These are phyloP conservation scores for Colletotrichum chlorophyti DNA, from an alignment of 2,329 filamentous ascomycete species.

Conservation along the genomic window DNA sequence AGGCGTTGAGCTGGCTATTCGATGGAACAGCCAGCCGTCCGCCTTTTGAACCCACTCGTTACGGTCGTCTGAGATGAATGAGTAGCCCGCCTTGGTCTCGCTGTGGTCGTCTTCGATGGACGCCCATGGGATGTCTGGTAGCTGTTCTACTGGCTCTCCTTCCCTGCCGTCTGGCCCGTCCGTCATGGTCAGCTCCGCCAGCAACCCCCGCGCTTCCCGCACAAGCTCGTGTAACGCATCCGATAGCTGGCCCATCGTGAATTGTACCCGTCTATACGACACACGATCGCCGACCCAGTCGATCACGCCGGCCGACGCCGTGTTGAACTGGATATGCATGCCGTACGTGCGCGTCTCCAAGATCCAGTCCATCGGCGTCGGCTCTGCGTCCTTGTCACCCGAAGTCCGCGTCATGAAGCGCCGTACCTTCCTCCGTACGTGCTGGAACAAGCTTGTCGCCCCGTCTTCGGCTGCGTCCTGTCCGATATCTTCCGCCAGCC, in stretches of 20 bases:
- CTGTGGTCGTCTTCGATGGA: not conserved
- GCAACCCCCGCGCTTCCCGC: not conserved
- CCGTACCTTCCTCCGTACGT: slow-evolving; percentile 8
- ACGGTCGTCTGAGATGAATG: not conserved
- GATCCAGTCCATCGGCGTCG: slow-evolving; percentile 30
- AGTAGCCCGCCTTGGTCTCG: not conserved
- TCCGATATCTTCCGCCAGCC: not conserved
- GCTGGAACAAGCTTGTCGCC: slow-evolving; percentile 11
- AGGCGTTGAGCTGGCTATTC: too few species aligned
- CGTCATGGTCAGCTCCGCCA: slow-evolving; percentile 6
- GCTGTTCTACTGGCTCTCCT: not conserved
- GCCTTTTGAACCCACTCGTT: not conserved
- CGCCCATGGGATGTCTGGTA: not conserved
- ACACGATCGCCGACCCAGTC: not conserved
- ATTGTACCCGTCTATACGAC: not conserved
- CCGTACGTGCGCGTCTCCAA: slow-evolving; percentile 12
- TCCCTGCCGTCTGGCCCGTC: too few species aligned
- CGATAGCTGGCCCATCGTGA: not conserved
- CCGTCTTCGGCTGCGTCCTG: not conserved
- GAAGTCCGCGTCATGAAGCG: slow-evolving; percentile 27
- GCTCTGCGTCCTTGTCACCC: not conserved
- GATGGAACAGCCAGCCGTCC: not conserved
- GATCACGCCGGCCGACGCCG: not conserved
- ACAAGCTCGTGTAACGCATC: not conserved
- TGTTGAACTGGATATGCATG: slow-evolving; percentile 27